A percentile compares a stretch with the other conserved stretches of the same genome.
phyloP scores from a whole-genome alignment of 2,329 filamentous ascomycete species.

The Exophiala viscosa region DNA sequence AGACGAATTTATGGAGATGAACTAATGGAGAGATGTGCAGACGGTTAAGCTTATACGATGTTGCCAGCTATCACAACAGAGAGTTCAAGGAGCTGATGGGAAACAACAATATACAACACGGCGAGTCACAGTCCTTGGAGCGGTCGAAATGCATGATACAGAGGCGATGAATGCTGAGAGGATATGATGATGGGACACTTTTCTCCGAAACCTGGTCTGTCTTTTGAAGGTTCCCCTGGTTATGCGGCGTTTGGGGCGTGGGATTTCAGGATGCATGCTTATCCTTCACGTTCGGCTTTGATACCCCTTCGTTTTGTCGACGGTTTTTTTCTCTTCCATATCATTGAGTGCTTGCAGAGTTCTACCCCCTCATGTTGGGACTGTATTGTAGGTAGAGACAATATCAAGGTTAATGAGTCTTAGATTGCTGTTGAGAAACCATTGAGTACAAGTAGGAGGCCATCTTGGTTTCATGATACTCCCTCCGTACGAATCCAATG shows the following conservation, averaged over 20 bases:
- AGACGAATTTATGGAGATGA: constrained; percentile 78
- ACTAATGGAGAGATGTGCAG: constrained; percentile 4
- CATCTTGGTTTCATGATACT: too few species aligned
- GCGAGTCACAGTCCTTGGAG: neutral
- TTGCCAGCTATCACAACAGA: neutral
- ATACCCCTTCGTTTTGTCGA: constrained; percentile 22
- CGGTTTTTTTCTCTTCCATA: constrained; percentile 10
- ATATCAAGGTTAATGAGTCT: constrained; percentile 1
- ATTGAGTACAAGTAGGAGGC: too few species aligned
- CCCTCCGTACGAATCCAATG: too few species aligned
- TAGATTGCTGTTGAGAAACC: too few species aligned
- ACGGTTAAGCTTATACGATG: neutral
- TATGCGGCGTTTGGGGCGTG: constrained; percentile 1
- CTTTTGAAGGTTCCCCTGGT: neutral
- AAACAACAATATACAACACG: too few species aligned
- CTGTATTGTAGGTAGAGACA: constrained; percentile 17
- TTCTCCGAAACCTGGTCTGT: constrained; percentile 1
- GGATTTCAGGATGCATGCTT: constrained; percentile 5
- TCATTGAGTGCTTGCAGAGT: neutral
- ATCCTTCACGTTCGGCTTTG: constrained; percentile 11
- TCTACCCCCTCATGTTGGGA: neutral
- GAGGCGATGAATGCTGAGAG: neutral
- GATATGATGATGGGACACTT: constrained; percentile 11
- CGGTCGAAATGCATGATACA: neutral
- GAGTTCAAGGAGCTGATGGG: too few species aligned